phyloP scores from a whole-genome alignment of 441 rosid genomes.

The Adansonia grandidieri region DNA sequence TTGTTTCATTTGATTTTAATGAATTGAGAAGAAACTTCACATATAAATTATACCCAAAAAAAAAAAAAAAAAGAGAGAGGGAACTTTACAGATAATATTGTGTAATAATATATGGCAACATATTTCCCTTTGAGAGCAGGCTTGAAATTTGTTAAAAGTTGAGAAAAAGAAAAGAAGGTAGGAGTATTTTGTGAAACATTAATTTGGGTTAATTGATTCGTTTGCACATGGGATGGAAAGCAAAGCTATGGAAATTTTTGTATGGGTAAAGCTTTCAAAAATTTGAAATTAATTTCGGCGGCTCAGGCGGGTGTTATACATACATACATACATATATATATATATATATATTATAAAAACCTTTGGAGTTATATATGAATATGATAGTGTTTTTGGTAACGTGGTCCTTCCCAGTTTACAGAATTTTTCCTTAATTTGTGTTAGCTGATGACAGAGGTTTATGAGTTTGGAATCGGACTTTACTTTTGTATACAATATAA shows the following conservation, averaged over 20 bases:
- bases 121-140: slow-evolving; percentile 6
- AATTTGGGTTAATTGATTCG: background rate
- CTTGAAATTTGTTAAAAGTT: background rate
- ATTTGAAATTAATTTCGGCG: slow-evolving; percentile 12
- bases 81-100: background rate
- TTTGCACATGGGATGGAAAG: background rate
- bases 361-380: too few relatives aligned
- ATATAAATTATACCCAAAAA: too few relatives aligned
- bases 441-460: too few relatives aligned
- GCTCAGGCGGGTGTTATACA: background rate
- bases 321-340: too few relatives aligned
- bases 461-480: too few relatives aligned
- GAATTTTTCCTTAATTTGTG: too few relatives aligned
- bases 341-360: background rate
- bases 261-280: background rate
- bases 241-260: background rate
- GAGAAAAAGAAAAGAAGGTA: background rate
- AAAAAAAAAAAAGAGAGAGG: too few relatives aligned
- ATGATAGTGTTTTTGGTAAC: background rate
- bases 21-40: background rate
- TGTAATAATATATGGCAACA: background rate
- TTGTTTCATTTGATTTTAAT: background rate
- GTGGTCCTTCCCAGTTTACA: background rate
- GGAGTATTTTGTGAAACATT: background rate
- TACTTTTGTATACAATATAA: too few relatives aligned